Evolutionary conservation across 2,329 filamentous ascomycete species (phyloP), one percentile per base, ranked within the genome.

Genomic region (Daldinia eschscholtzii): DNA sequence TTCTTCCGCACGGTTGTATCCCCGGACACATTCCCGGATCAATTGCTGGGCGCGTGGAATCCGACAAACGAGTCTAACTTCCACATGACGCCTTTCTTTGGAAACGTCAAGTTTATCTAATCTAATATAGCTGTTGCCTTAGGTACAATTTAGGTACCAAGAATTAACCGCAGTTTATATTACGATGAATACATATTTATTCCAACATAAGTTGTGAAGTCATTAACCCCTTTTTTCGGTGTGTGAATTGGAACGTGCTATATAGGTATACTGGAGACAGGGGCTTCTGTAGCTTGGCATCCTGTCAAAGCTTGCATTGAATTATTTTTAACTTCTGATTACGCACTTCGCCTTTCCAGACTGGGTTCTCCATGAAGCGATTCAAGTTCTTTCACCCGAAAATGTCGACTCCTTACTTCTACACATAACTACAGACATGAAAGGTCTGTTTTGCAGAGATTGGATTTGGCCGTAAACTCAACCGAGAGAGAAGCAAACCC

Each of bases 1-100:
- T 86, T 86, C 70, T 84, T 86, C 75, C 79, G 84, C 50, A 86
- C 83, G 2, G 74, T 84, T 33, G 82, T 81, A 3, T 78, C 79
- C 28, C 80, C 80, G 0, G 74, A 78, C 1, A 84, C 77, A 7
- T 86, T 79, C 70, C 84, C 84, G 0, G 77, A 81, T 39, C 83
- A 85, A 74, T 71, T 67, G 1, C 76, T 84, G 4, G 83, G 83
- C 15, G 83, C 79, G 6, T 86, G 84, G 84, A 85, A 74, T 65
- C 78, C 81, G 2, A 82, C 84, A 0, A 74, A 83, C 66, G 75
- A 81, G 72, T 79, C 83, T 0, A 85, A 78, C 73, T 86, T 86
- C 61, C 84, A 86, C 69, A 84, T 83, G 67, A 83, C 82, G 33
- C 81, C 80, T 7, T 84, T 79, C 73, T 84, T 85, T 50, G 76